phyloP scores from a whole-genome alignment of 306 rosid genomes.

The Senna siamea region DNA sequence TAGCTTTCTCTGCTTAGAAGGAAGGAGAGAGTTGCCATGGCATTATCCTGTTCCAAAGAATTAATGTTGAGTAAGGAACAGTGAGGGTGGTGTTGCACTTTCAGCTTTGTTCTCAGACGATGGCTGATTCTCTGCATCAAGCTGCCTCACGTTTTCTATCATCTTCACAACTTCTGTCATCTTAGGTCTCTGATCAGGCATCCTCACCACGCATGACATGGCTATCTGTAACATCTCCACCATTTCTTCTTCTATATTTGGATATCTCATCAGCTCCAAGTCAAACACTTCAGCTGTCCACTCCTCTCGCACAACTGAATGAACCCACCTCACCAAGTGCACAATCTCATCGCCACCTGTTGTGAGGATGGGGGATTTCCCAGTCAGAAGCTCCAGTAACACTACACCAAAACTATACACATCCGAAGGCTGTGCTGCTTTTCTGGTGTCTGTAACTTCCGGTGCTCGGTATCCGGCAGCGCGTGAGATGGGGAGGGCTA shows the following conservation, averaged over 20 bases:
- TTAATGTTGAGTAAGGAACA: conserved; percentile 34
- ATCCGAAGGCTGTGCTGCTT: conserved; percentile 78
- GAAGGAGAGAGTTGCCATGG: no score
- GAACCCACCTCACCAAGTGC: conserved; percentile 97
- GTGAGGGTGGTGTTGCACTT: conserved; percentile 43
- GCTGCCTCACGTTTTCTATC: conserved; percentile 70
- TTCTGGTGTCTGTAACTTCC: conserved; percentile 85
- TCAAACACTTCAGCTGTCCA: conserved; percentile 98
- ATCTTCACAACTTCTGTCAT: conserved; percentile 67
- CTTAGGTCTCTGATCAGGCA: conserved; percentile 84
- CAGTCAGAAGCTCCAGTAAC: conserved; percentile 83
- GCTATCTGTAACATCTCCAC: conserved; percentile 94
- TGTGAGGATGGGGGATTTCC: conserved; percentile 85
- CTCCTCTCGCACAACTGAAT: conserved; percentile 92
- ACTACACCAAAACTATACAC: conserved; percentile 91
- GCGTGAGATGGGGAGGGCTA: conserved; percentile 71
- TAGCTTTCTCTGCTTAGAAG: conserved; percentile 1
- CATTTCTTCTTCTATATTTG: conserved; percentile 95
- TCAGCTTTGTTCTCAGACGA: conserved; percentile 57
- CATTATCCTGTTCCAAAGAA: no score
- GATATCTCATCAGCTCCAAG: conserved; percentile 79
- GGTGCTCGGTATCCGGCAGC: conserved; percentile 95
- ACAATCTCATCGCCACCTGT: conserved; percentile 85
- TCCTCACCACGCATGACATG: conserved; percentile 79
- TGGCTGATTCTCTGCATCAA: conserved; percentile 53